Base-by-base conservation (phyloP, 805 yeast genomes). In the Yarrowia porcina region DNA sequence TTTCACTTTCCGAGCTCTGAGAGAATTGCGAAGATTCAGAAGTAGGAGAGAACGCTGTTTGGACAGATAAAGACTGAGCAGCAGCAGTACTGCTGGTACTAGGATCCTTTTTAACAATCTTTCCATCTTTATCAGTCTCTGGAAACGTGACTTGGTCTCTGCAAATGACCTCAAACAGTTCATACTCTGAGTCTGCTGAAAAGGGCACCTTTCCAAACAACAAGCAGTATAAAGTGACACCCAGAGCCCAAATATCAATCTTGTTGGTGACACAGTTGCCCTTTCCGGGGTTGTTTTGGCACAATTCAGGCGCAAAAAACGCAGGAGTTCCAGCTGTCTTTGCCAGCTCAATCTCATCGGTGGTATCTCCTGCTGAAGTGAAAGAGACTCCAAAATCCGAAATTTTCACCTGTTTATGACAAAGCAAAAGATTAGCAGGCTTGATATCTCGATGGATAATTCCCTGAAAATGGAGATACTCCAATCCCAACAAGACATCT, bases 211-310 rank as follows among this genome's bases (percentile, higher is more conserved):
- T 80, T 11, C 99, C 99, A 75, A 89, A 93, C 13, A 93, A 71
- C 38, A 94, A 76, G 72, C 97, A 92, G 73, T 85, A 94, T 17
- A 94, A 76, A 0, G 98, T 92, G 6, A 93, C 91, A 11, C 99
- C 99, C 20, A 91, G 74, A 0, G 99, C 96, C 99, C 99, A 94
- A n/a, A 93, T 88, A 75, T 94, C 99, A 63, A 94, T 89, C 73
- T 89, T 90, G 71, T 86, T 80, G 61, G 89, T 87, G 42, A 93
- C 87, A 61, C 79, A 83, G 4, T 85, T 68, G 21, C 67, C 65
- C 36, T 69, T 59, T 15, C 61, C 62, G 56, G 61, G 38, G 49
- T 62, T 52, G 44, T 52, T 39, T 30, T 38, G 33, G 27, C 59
- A 69, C 28, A 69, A 66, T 72, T 94, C 99, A 0, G 96, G 96